Percentiles rank a stretch among this genome's conserved stretches.
These are phyloP conservation scores for Botrytis medusae DNA, from an alignment of 2,329 filamentous ascomycete genomes.

Conservation along the genomic window DNA sequence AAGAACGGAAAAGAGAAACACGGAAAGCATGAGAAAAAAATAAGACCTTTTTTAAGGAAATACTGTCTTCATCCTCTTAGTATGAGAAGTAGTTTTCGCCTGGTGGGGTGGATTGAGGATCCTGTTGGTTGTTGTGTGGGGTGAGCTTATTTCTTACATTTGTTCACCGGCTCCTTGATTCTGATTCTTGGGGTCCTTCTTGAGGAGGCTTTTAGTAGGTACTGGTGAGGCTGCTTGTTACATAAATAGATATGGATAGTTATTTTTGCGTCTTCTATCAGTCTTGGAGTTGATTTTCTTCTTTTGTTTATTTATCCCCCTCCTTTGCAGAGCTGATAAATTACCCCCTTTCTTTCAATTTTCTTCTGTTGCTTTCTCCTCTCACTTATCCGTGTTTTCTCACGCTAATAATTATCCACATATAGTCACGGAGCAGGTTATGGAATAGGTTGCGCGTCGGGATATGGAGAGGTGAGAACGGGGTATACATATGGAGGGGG, in stretches of 20 bases:
- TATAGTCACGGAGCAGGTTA: neutral
- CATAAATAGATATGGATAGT: too few species aligned
- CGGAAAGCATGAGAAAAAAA: neutral
- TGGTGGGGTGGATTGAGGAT: slow-evolving; percentile 1
- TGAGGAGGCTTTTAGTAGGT: too few species aligned
- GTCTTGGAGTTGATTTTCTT: too few species aligned
- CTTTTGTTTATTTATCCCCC: too few species aligned
- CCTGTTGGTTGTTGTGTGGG: neutral
- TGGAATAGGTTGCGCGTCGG: neutral
- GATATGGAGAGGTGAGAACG: neutral
- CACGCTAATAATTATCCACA: neutral
- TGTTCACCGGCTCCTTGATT: too few species aligned
- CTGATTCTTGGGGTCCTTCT: too few species aligned
- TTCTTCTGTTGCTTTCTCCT: too few species aligned
- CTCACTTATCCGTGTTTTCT: too few species aligned
- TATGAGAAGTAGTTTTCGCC: neutral
- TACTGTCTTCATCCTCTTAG: slow-evolving; percentile 1
- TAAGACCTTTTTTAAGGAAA: neutral
- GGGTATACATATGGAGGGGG: neutral
- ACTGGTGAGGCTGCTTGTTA: too few species aligned
- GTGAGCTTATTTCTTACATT: neutral
- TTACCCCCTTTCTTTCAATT: too few species aligned
- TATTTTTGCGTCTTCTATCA: too few species aligned
- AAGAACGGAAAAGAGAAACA: neutral
- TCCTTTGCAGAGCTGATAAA: too few species aligned